These are phyloP conservation scores for Benincasa hispida DNA, from an alignment of 306 rosid species.

Conservation along the genomic window DNA sequence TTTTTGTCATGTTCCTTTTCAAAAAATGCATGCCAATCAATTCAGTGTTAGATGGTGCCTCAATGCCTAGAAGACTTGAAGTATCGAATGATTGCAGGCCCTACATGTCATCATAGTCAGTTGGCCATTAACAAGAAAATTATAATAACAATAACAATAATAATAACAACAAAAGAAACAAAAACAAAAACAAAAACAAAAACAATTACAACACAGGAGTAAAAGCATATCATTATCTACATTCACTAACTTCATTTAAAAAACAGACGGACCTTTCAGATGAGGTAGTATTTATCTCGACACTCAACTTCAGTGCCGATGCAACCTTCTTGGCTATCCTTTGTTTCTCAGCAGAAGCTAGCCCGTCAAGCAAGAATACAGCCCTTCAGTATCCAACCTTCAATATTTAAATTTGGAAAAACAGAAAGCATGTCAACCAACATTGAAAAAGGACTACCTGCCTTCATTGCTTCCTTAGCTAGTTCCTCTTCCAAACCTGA, in stretches of 20 bases:
- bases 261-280: conserved; percentile 51
- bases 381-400: conserved; percentile 18
- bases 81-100: not conserved
- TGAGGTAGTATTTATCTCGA: conserved; percentile 54
- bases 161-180: not conserved
- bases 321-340: conserved; percentile 86
- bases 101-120: not conserved
- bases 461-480: conserved; percentile 63
- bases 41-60: not conserved
- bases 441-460: conserved; percentile 37
- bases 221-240: not conserved
- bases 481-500: conserved; percentile 63
- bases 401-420: conserved; percentile 6
- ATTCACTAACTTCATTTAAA: not conserved
- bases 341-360: conserved; percentile 76
- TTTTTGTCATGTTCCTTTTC: not conserved
- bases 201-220: not conserved
- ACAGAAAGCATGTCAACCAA: conserved; percentile 10
- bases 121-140: not conserved
- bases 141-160: not conserved
- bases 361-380: conserved; percentile 23
- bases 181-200: too few relatives aligned
- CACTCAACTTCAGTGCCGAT: conserved; percentile 71
- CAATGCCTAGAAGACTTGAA: not conserved
- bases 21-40: not conserved